Evolutionary conservation across 2,329 filamentous ascomycete species (phyloP), one percentile per base, ranked within the genome.

Genomic region (Rutstroemia sp.): DNA sequence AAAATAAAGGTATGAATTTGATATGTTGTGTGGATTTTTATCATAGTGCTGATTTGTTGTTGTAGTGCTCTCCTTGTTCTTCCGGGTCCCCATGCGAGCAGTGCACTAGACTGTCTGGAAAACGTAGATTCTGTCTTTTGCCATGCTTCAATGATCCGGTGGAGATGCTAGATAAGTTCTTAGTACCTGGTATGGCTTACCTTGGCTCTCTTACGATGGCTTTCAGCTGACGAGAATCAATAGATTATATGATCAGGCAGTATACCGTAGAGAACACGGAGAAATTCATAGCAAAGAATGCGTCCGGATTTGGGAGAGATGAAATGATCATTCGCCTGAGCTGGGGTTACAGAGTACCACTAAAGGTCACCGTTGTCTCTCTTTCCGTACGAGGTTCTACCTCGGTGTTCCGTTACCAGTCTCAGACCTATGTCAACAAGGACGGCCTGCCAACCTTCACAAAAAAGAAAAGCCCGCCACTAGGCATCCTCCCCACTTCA

Each of bases 111-210:
- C 57, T 69, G 2, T 58, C 59, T 34, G 65, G 63, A 19, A 68
- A 68, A 59, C 64, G 67, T 44, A 59, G 67, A 30, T 69, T 67
- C 53, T 69, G 66, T 54, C 61, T 64, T 16, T 60, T 69, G 47
- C 54, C 63, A 46, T 69, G 67, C 49, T 69, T 68, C 47, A 69
- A 69, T 57, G 65, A 69, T 48, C 65, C 66, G 27, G 60, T 69
- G 9, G 67, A 69, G 52, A 60, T 63, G 23, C 57, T 69, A 7
- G 57, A 62, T 45, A 61, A 53, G 3, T 66, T 69, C 27, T 44
- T 68, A n/a, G 60, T 66, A 19, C 67, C 67, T 42, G 59, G 65
- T 67, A 63, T 44, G 63, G 17, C 38, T 30, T 16, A 8, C 23
- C 21, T 19, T 12, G 40, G 21, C 19, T 9, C 12, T 48, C 42